A percentile compares a stretch with the other conserved stretches of the same genome.
phyloP scores from a whole-genome alignment of 371 early-diverging fungal genomes.

The Blakeslea trispora region DNA sequence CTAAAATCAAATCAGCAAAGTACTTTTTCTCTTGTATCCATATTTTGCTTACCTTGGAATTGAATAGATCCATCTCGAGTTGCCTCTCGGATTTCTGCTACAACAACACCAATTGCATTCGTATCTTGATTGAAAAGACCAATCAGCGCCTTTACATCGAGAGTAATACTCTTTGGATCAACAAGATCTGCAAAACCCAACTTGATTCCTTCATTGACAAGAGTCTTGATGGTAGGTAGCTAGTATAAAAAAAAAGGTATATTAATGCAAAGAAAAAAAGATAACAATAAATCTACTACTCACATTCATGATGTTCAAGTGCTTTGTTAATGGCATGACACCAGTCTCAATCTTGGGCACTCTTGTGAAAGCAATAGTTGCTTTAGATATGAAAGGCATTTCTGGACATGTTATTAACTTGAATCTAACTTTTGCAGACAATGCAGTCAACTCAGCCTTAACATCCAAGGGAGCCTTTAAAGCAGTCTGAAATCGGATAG shows the following conservation, averaged over 20 bases:
- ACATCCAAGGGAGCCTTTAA: slow-evolving; percentile 33
- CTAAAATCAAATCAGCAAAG: slow-evolving; percentile 13
- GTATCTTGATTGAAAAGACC: slow-evolving; percentile 36
- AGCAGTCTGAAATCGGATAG: slow-evolving; percentile 36
- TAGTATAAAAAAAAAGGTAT: slow-evolving; percentile 8
- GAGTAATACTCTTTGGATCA: slow-evolving; percentile 47
- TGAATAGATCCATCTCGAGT: slow-evolving; percentile 18
- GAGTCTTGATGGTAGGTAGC: slow-evolving; percentile 41
- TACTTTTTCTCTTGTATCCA: background rate
- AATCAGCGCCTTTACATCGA: slow-evolving; percentile 38
- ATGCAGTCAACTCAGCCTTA: slow-evolving; percentile 44
- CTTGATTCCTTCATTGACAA: slow-evolving; percentile 43
- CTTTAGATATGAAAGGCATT: slow-evolving; percentile 44
- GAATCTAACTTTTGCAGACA: slow-evolving; percentile 43
- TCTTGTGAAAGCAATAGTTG: slow-evolving; percentile 47
- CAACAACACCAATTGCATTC: slow-evolving; percentile 43
- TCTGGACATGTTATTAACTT: slow-evolving; percentile 45
- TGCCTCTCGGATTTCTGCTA: slow-evolving; percentile 38
- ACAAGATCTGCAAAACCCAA: slow-evolving; percentile 43
- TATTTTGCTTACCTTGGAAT: slow-evolving; percentile 24
- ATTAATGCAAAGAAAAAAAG: background rate
- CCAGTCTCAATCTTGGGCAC: slow-evolving; percentile 42
- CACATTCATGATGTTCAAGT: slow-evolving; percentile 49
- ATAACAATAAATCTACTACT: slow-evolving; percentile 1
- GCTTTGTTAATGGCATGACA: slow-evolving; percentile 45